Conservation (phyloP, 345 rosid genomes). For the Salix dunnii region DNA sequence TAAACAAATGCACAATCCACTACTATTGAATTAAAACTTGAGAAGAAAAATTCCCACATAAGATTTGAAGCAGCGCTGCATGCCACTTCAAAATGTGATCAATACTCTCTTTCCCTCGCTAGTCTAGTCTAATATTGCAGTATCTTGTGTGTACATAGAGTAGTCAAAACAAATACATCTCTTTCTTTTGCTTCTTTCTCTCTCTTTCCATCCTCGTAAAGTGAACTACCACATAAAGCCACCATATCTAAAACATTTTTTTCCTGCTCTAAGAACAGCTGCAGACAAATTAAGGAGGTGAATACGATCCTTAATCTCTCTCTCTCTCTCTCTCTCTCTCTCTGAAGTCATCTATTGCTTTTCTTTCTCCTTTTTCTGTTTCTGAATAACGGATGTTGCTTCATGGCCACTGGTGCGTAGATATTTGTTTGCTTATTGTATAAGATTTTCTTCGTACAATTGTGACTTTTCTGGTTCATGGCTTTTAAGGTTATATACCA, state of each 20-base stretch:
- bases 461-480: neutral
- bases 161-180: constrained; percentile 39
- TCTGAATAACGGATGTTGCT: constrained; percentile 47
- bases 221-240: constrained; percentile 46
- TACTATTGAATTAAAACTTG: constrained; percentile 14
- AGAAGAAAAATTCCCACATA: constrained; percentile 24
- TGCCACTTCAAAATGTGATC: constrained; percentile 2
- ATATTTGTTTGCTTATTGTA: neutral
- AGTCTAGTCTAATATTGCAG: neutral
- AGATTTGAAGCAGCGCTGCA: neutral
- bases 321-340: constrained; percentile 27
- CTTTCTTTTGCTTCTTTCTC: constrained; percentile 5
- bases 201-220: constrained; percentile 20
- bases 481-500: constrained; percentile 8
- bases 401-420: constrained; percentile 46
- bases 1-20: constrained; percentile 4
- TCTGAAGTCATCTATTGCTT: constrained; percentile 46
- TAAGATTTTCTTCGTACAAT: neutral
- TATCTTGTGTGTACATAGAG: neutral
- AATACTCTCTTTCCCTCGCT: neutral
- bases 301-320: constrained; percentile 19
- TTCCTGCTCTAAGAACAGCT: constrained; percentile 47
- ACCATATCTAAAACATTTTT: constrained; percentile 46
- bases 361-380: constrained; percentile 25
- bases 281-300: constrained; percentile 42